Percentiles rank a stretch among this genome's conserved stretches.
phyloP scores from a whole-genome alignment of 163 green algal genomes.

The Scenedesmus sp. region DNA sequence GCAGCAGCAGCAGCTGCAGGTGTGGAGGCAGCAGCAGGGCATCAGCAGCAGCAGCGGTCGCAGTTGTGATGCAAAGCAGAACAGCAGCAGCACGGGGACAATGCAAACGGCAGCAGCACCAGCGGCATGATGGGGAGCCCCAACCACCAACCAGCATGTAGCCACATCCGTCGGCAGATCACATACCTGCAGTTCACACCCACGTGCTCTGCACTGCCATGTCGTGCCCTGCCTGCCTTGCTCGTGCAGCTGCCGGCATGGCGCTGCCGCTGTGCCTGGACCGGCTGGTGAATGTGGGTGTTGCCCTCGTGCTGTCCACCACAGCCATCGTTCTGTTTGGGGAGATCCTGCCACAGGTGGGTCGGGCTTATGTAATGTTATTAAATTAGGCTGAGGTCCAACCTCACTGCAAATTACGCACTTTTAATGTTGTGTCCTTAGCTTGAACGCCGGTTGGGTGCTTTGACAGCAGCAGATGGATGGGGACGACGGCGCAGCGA shows the following conservation, averaged over 20 bases:
- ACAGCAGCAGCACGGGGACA: too few relatives aligned
- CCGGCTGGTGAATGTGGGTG: conserved; percentile 71
- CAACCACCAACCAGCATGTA: too few relatives aligned
- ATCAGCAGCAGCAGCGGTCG: neutral
- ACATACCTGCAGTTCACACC: neutral
- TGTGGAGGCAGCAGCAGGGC: too few relatives aligned
- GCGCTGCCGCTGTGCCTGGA: conserved; percentile 90
- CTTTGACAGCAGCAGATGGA: too few relatives aligned
- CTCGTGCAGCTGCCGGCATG: conserved; percentile 75
- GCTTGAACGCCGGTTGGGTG: too few relatives aligned
- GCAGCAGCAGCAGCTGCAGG: neutral
- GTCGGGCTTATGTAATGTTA: neutral
- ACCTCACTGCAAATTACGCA: too few relatives aligned
- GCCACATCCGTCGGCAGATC: neutral
- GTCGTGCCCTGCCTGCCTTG: neutral
- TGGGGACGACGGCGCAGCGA: too few relatives aligned
- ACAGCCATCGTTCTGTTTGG: conserved; percentile 92
- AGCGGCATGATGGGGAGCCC: neutral
- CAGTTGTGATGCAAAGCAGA: too few relatives aligned
- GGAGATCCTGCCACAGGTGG: conserved; percentile 79
- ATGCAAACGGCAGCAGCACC: neutral
- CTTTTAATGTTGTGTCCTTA: too few relatives aligned
- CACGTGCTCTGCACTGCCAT: neutral
- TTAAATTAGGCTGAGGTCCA: too few relatives aligned
- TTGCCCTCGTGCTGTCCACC: conserved; percentile 83